phyloP scores from a whole-genome alignment of 768 basidiomycete species.

The Dacryopinax primogenitus region DNA sequence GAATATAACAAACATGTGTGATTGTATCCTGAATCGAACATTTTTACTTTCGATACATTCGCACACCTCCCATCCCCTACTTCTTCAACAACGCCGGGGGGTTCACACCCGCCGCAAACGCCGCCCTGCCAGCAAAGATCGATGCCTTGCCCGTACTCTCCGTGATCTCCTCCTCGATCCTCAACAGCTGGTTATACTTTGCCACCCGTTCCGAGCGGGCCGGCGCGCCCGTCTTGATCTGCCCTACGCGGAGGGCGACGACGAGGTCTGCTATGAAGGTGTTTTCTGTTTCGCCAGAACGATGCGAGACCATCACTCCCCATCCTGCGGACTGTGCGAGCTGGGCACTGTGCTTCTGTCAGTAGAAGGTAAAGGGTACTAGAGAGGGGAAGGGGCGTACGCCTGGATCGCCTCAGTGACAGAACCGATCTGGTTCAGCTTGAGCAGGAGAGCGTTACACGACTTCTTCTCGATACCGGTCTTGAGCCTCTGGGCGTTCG shows the following conservation, averaged over 20 bases:
- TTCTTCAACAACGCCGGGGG: slow-evolving; percentile 62
- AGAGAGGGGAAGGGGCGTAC: slow-evolving; percentile 38
- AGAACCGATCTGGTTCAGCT: slow-evolving; percentile 99
- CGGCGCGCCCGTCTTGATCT: slow-evolving; percentile 98
- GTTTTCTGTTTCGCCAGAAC: slow-evolving; percentile 96
- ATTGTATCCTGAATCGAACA: no score
- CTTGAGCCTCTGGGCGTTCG: slow-evolving; percentile 93
- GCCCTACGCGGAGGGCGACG: slow-evolving; percentile 81
- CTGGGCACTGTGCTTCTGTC: slow-evolving; percentile 61
- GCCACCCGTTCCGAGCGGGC: slow-evolving; percentile 93
- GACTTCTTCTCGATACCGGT: slow-evolving; percentile 99
- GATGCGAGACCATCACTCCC: slow-evolving; percentile 99
- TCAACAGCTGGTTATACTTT: slow-evolving; percentile 77
- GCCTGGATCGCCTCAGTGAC: slow-evolving; percentile 98
- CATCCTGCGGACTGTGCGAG: slow-evolving; percentile 90
- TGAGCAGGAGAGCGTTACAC: slow-evolving; percentile 95
- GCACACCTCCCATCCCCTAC: slow-evolving; percentile 24
- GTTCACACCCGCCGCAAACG: slow-evolving; percentile 63
- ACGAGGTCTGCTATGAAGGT: slow-evolving; percentile 91
- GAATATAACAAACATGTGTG: no score
- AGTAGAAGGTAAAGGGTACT: neutral
- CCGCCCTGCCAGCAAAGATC: slow-evolving; percentile 63
- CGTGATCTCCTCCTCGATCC: slow-evolving; percentile 77
- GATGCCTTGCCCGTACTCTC: slow-evolving; percentile 37
- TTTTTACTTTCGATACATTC: neutral